These are phyloP conservation scores for Neostapfia colusana DNA, from an alignment of 176 grass and related monocot species.

Conservation along the genomic window DNA sequence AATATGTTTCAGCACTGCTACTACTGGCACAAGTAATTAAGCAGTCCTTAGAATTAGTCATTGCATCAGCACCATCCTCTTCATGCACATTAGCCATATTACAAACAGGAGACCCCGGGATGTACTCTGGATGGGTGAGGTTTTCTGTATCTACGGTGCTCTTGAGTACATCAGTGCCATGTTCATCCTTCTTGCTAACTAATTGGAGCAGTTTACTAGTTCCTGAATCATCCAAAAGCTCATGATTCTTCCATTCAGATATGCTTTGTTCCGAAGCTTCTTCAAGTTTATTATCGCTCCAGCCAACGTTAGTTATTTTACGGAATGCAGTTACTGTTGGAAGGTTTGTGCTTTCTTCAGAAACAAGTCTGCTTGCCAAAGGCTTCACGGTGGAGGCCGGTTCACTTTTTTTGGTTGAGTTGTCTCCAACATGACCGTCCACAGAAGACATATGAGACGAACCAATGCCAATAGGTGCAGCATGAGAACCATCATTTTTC, in stretches of 20 bases:
- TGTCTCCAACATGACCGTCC: constrained; percentile 20
- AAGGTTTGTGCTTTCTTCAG: constrained; percentile 57
- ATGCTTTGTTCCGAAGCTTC: constrained; percentile 43
- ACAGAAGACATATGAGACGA: constrained; percentile 31
- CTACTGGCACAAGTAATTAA: constrained; percentile 40
- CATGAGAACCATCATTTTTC: constrained; percentile 32
- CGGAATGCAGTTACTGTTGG: constrained; percentile 36
- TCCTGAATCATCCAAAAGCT: constrained; percentile 55
- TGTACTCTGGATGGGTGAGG: constrained; percentile 20
- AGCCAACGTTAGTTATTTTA: constrained; percentile 38
- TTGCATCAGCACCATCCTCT: constrained; percentile 31
- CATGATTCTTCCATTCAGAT: constrained; percentile 49
- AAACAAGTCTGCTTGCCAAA: constrained; percentile 45
- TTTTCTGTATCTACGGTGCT: constrained; percentile 8
- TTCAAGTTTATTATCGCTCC: constrained; percentile 38
- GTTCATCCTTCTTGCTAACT: constrained; percentile 27
- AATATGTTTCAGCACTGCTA: constrained; percentile 45
- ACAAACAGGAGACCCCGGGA: constrained; percentile 6
- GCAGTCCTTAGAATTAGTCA: constrained; percentile 31
- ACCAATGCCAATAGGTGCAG: constrained; percentile 13
- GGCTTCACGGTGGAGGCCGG: constrained; percentile 31
- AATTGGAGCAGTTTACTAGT: constrained; percentile 44
- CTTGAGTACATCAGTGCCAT: constrained; percentile 29
- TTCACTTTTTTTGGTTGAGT: constrained; percentile 33
- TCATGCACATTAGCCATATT: neutral